Percentiles rank a stretch among this genome's conserved stretches.
These are phyloP conservation scores for Erodium maritimum DNA, from an alignment of 345 rosid species.

Conservation along the genomic window DNA sequence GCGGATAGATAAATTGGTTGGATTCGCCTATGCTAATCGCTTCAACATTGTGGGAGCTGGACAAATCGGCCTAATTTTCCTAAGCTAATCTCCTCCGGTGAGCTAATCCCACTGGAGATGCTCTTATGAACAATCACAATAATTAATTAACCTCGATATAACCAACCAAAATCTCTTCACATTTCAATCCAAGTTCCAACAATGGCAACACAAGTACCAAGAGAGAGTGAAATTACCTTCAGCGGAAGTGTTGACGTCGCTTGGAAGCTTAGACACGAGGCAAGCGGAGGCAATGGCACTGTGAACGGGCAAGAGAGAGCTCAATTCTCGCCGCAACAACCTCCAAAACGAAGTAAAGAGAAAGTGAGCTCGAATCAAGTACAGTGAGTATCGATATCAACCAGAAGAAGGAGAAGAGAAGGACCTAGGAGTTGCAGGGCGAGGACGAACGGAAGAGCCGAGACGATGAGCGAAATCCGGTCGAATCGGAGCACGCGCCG, in stretches of 20 bases:
- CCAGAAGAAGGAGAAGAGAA: background rate
- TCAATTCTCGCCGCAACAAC: slow-evolving; percentile 48
- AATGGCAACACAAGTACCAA: background rate
- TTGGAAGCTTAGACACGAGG: slow-evolving; percentile 62
- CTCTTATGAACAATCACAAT: no score
- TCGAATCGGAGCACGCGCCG: slow-evolving; percentile 23
- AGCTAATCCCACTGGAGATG: no score
- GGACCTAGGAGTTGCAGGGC: slow-evolving; percentile 19
- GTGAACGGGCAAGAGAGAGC: slow-evolving; percentile 51
- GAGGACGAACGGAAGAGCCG: slow-evolving; percentile 8
- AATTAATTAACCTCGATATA: no score
- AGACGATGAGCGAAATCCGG: slow-evolving; percentile 21
- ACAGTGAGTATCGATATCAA: background rate
- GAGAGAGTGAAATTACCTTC: slow-evolving; percentile 28
- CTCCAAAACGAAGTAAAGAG: slow-evolving; percentile 19
- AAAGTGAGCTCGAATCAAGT: background rate
- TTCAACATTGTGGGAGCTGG: no score
- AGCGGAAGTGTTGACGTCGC: slow-evolving; percentile 22
- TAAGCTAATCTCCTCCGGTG: no score
- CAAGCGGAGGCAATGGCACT: slow-evolving; percentile 53
- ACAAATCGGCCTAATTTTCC: no score
- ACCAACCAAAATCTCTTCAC: background rate
- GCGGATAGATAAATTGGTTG: no score
- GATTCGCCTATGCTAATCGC: no score
- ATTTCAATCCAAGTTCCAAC: background rate